Evolutionary conservation across 148 eudicot species (phyloP), one percentile per base, ranked within the genome.

Genomic region (Rhododendron vialii): DNA sequence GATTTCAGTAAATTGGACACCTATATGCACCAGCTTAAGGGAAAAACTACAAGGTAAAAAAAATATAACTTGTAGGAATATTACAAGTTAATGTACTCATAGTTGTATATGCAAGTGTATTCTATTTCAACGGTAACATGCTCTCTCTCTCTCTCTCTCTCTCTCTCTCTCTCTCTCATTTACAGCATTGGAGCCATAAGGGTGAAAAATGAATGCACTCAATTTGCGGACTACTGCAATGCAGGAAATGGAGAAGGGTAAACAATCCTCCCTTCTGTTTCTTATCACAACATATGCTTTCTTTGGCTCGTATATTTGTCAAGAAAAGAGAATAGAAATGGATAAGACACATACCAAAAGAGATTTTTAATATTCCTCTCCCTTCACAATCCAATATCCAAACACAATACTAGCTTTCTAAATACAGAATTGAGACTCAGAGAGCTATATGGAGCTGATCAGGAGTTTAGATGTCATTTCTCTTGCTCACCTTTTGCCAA

Each of bases 121-220:
- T 80, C 38, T 45, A 3, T 12, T 84, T 35, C 67, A 33, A n/a
- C 65, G 55, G 24, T 82, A 57, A 18, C 48, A 43, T 67, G 18
- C 50, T 28, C 33, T 45, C 3, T 84, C 22, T 38, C 36, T 61
- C 26, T 33, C 57, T 55, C 11, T 82, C 57, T 74, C 35, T 59
- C 26, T 33, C 57, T 85, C 53, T 76, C 79, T 50, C 20, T 80
- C 53, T 51, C 69, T 18, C 86, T 33, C 82, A 83, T 47, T 50
- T 90, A 90, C 93, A 98, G 99, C 92, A 94, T 98, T 88, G 99
- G 99, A 83, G 99, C 98, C 69, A 93, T 89, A 88, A 98, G 91
- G 92, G 95, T 98, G 80, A 94, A 90, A 92, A 89, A 55, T 86
- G 98, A 94, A 85, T 92, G 98, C 88, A 93, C 95, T 24, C 95